These are phyloP conservation scores for Salix suchowensis DNA, from an alignment of 345 rosid species.

Conservation along the genomic window DNA sequence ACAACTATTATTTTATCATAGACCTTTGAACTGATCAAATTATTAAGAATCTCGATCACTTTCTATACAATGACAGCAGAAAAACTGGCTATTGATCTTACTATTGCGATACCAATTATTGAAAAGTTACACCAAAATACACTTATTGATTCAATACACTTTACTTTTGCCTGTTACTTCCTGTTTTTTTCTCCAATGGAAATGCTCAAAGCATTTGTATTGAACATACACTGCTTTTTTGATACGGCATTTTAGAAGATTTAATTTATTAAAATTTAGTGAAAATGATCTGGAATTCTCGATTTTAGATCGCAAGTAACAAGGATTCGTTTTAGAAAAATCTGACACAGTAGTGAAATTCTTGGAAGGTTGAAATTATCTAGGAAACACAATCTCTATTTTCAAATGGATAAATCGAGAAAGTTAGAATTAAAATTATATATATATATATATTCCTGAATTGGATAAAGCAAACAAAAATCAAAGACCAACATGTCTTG, in stretches of 20 bases:
- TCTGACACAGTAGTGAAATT: not conserved
- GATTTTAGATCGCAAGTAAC: not conserved
- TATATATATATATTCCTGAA: too few species aligned
- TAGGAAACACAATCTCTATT: not conserved
- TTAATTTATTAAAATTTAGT: not conserved
- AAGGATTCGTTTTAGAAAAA: not conserved
- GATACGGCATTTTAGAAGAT: not conserved
- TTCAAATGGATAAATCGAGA: not conserved
- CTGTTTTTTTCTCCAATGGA: not conserved
- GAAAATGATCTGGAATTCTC: not conserved
- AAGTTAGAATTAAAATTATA: too few species aligned
- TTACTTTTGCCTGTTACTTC: not conserved
- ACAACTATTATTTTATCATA: not conserved
- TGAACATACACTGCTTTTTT: not conserved
- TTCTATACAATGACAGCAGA: not conserved
- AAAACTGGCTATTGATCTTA: not conserved
- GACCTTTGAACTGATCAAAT: not conserved
- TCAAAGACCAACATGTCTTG: too few species aligned
- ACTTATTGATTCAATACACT: too few species aligned
- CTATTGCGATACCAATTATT: too few species aligned
- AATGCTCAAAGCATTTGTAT: not conserved
- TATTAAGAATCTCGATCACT: not conserved
- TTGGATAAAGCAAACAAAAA: too few species aligned
- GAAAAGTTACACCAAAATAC: too few species aligned
- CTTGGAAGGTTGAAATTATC: not conserved